Percentiles rank a stretch among this genome's conserved stretches.
phyloP scores from a whole-genome alignment of 768 basidiomycete species.

The Amanita exitialis region DNA sequence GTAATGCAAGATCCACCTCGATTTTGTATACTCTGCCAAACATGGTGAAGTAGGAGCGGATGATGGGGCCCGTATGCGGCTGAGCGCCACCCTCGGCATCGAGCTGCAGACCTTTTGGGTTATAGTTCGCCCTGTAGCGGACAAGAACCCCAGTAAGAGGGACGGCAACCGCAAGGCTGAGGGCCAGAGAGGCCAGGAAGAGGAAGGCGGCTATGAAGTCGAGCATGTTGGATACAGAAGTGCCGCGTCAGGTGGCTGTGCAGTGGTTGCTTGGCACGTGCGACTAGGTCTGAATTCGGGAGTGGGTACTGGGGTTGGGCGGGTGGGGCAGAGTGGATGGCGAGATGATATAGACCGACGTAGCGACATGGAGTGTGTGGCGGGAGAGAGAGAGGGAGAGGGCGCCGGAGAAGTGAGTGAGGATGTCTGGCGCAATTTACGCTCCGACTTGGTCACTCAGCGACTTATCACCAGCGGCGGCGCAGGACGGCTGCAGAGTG shows the following conservation, averaged over 20 bases:
- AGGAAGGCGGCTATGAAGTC: constrained; percentile 26
- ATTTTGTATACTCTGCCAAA: constrained; percentile 56
- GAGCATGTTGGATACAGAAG: constrained; percentile 19
- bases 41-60: constrained; percentile 71
- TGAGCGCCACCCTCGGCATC: constrained; percentile 70
- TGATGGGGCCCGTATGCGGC: constrained; percentile 70
- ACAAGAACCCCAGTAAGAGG: constrained; percentile 62
- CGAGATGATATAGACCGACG: background rate
- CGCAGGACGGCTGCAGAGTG: too few relatives aligned
- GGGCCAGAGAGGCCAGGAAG: constrained; percentile 32
- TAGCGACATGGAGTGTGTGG: background rate
- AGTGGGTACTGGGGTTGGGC: background rate
- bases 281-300: too few relatives aligned
- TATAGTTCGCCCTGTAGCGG: constrained; percentile 76
- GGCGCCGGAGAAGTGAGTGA: too few relatives aligned
- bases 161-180: constrained; percentile 50
- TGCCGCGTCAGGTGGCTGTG: background rate
- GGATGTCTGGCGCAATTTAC: background rate
- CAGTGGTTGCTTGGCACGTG: background rate
- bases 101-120: constrained; percentile 74
- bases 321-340: background rate
- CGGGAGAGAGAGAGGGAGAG: background rate
- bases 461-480: constrained; percentile 1
- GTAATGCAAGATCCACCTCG: constrained; percentile 39
- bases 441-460: background rate